A percentile compares a stretch with the other conserved stretches of the same genome.
Conservation (phyloP, 2,329 filamentous ascomycete genomes). For the Thelonectria blattea region DNA sequence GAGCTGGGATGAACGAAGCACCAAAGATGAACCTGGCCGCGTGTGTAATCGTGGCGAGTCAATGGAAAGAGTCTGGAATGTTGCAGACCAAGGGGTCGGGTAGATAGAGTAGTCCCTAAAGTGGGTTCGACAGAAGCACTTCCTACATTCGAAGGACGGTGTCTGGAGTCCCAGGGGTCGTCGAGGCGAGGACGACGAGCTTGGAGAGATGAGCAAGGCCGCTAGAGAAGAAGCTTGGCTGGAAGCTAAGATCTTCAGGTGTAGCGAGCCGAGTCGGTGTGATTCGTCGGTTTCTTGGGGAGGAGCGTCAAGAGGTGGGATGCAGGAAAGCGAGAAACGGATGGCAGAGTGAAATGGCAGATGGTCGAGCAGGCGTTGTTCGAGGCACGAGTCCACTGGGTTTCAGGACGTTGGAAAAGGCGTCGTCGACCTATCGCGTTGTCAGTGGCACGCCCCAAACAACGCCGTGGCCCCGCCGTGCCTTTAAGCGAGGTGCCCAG, state of each 20-base stretch:
- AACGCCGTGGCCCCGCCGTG: slow-evolving; percentile 32
- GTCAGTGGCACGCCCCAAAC: slow-evolving; percentile 32
- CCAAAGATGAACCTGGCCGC: slow-evolving; percentile 27
- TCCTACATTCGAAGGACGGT: background rate
- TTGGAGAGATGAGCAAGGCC: background rate
- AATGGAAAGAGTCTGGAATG: slow-evolving; percentile 32
- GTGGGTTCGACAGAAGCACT: slow-evolving; percentile 5
- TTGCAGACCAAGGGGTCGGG: slow-evolving; percentile 24
- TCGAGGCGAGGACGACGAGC: background rate
- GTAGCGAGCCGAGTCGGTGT: slow-evolving; percentile 10
- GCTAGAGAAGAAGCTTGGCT: slow-evolving; percentile 6
- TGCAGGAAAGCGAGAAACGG: background rate
- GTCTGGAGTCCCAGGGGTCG: slow-evolving; percentile 10
- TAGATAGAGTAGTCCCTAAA: slow-evolving; percentile 18
- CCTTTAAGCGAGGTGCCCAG: slow-evolving; percentile 34
- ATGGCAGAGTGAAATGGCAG: slow-evolving; percentile 2
- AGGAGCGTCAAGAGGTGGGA: slow-evolving; percentile 1
- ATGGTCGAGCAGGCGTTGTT: slow-evolving; percentile 6
- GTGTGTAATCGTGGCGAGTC: slow-evolving; percentile 19
- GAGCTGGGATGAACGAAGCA: slow-evolving; percentile 27
- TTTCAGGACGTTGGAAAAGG: slow-evolving; percentile 38
- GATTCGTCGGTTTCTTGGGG: slow-evolving; percentile 13
- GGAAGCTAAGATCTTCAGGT: slow-evolving; percentile 13
- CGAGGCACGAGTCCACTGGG: slow-evolving; percentile 30
- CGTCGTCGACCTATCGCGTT: slow-evolving; percentile 29